A percentile compares a stretch with the other conserved stretches of the same genome.
Evolutionary conservation across 331 rosid species (phyloP).

Genomic region (Malus hybrid): DNA sequence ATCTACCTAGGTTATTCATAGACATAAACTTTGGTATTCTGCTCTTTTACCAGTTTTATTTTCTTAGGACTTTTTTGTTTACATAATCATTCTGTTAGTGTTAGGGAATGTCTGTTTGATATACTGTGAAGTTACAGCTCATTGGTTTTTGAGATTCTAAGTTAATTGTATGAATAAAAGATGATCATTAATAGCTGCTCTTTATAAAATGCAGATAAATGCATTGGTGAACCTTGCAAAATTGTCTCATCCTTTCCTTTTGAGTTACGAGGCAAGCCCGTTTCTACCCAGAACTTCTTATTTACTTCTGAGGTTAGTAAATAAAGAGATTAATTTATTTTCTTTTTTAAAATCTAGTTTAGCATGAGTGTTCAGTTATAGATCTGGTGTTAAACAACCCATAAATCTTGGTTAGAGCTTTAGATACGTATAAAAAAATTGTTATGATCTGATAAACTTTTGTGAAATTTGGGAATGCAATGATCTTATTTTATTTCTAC

Average conservation of each 20-base stretch:
- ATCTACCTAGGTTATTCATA: not conserved
- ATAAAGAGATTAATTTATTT: not conserved
- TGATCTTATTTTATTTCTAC: not conserved
- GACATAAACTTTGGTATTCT: not conserved
- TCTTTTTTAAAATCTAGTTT: not conserved
- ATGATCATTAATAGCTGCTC: not conserved
- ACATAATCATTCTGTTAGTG: not conserved
- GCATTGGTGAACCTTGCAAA: conserved; percentile 28
- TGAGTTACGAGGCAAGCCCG: conserved; percentile 26
- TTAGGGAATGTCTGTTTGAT: not conserved
- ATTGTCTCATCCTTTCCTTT: conserved; percentile 23
- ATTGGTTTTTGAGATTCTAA: not conserved
- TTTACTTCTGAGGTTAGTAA: conserved; percentile 34
- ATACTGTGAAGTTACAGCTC: not conserved
- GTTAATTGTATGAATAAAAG: not conserved
- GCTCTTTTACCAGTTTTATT: not conserved
- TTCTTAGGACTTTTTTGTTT: not conserved
- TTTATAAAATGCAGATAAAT: conserved; percentile 2
- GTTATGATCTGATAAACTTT: no score
- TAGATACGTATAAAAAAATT: no score
- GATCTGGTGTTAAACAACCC: no score
- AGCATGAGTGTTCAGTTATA: not conserved
- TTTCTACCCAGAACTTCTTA: conserved; percentile 27
- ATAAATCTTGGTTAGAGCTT: no score
- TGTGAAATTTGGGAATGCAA: not conserved